phyloP scores from a whole-genome alignment of 2,329 filamentous ascomycete genomes.

The Trichoderma sp. region DNA sequence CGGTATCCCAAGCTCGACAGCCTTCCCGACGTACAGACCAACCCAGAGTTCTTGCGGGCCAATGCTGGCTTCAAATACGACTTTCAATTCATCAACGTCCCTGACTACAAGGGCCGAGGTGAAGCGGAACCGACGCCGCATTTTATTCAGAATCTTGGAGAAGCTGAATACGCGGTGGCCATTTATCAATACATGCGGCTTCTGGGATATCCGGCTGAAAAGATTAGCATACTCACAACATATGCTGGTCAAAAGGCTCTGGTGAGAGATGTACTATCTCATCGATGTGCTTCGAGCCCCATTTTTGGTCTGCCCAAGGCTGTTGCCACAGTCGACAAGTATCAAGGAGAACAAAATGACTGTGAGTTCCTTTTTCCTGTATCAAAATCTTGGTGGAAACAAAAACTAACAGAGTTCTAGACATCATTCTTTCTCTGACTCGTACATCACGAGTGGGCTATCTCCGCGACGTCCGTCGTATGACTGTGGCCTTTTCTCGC shows the following conservation, averaged over 20 bases:
- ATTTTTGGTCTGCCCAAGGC: slow-evolving; percentile 88
- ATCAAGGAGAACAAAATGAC: slow-evolving; percentile 98
- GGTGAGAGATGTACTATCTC: slow-evolving; percentile 81
- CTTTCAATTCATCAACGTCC: slow-evolving; percentile 95
- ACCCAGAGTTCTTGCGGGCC: slow-evolving; percentile 73
- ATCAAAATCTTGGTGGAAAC: background rate
- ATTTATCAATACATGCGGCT: slow-evolving; percentile 97
- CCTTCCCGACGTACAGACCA: slow-evolving; percentile 71
- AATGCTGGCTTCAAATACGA: slow-evolving; percentile 94
- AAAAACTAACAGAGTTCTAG: slow-evolving; percentile 50
- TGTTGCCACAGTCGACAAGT: slow-evolving; percentile 96
- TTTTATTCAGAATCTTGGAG: slow-evolving; percentile 94
- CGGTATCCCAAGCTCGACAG: slow-evolving; percentile 82
- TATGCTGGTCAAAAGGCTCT: slow-evolving; percentile 92
- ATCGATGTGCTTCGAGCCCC: slow-evolving; percentile 80
- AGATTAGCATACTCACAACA: slow-evolving; percentile 88
- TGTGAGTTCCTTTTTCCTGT: slow-evolving; percentile 62
- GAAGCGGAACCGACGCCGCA: slow-evolving; percentile 90
- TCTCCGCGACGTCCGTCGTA: slow-evolving; percentile 85
- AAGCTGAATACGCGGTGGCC: slow-evolving; percentile 95
- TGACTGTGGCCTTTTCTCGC: slow-evolving; percentile 93
- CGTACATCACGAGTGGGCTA: slow-evolving; percentile 89
- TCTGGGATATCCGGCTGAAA: slow-evolving; percentile 81
- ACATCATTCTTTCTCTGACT: slow-evolving; percentile 91
- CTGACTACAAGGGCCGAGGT: slow-evolving; percentile 87